phyloP scores from a whole-genome alignment of 768 basidiomycete species.

The Pisolithus tinctorius region DNA sequence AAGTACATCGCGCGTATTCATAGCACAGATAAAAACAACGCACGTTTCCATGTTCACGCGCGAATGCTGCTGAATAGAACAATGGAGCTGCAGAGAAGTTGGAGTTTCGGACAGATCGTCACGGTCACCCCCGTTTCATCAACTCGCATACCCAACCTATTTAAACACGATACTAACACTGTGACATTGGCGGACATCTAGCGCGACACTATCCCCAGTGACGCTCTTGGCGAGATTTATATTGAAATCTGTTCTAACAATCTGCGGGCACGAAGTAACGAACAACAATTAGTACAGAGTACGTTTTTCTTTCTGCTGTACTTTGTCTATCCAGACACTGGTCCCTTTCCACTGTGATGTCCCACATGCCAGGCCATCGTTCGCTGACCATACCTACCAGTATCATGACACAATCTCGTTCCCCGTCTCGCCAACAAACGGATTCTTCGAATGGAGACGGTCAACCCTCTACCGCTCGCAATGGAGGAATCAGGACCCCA shows the following conservation, averaged over 20 bases:
- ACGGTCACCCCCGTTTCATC: not conserved
- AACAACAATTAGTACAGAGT: not conserved
- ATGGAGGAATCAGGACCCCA: constrained; percentile 36
- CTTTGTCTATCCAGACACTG: not conserved
- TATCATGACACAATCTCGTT: constrained; percentile 12
- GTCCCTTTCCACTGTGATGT: not conserved
- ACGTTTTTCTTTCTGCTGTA: not conserved
- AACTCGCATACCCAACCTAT: not conserved
- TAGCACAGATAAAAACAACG: not conserved
- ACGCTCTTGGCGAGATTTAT: not conserved
- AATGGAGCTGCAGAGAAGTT: too few species aligned
- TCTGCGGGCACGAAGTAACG: not conserved
- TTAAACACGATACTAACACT: not conserved
- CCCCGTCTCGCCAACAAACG: constrained; percentile 1
- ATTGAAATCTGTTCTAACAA: not conserved
- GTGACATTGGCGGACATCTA: too few species aligned
- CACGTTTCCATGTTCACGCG: not conserved
- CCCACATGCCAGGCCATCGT: constrained; percentile 1
- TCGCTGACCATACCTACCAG: constrained; percentile 7
- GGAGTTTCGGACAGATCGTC: too few species aligned
- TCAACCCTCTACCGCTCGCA: constrained; percentile 3
- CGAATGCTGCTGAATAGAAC: not conserved
- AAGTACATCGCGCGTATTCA: not conserved
- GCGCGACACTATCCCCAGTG: too few species aligned
- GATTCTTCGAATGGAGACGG: constrained; percentile 13